Percentiles rank a stretch among this genome's conserved stretches.
phyloP scores from a whole-genome alignment of 2,329 filamentous ascomycete genomes.

The Calonectria henricotiae region DNA sequence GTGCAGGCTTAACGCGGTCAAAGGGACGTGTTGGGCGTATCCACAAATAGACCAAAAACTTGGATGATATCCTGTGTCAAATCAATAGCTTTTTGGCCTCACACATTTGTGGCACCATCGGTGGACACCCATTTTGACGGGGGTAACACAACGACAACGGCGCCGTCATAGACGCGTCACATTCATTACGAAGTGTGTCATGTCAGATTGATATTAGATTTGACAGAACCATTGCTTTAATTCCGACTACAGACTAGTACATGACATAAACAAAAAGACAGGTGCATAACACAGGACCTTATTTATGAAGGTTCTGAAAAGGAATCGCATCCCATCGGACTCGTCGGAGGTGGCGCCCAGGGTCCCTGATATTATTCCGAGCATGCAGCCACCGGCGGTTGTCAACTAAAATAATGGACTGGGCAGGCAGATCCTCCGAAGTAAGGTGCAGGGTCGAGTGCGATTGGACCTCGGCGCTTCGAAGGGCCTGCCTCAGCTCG shows the following conservation, averaged over 20 bases:
- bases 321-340: slow-evolving; percentile 57
- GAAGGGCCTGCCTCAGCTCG: slow-evolving; percentile 48
- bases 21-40: no score
- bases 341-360: slow-evolving; percentile 56
- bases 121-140: no score
- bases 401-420: slow-evolving; percentile 55
- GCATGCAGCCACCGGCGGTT: slow-evolving; percentile 59
- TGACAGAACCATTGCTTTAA: neutral
- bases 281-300: neutral
- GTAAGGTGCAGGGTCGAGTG: slow-evolving; percentile 50
- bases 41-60: no score
- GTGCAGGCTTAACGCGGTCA: no score
- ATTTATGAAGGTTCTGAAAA: slow-evolving; percentile 39
- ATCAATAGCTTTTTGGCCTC: no score
- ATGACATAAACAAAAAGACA: neutral
- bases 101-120: no score
- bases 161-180: no score
- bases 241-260: neutral
- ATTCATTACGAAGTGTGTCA: no score
- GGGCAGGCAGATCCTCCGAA: slow-evolving; percentile 50
- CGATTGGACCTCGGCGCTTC: slow-evolving; percentile 30
- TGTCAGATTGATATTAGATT: no score
- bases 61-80: no score
- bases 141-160: no score
- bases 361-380: slow-evolving; percentile 55